Evolutionary conservation across 1,139 yeast species (phyloP).

Genomic region (Saccharomyces pastorianus): DNA sequence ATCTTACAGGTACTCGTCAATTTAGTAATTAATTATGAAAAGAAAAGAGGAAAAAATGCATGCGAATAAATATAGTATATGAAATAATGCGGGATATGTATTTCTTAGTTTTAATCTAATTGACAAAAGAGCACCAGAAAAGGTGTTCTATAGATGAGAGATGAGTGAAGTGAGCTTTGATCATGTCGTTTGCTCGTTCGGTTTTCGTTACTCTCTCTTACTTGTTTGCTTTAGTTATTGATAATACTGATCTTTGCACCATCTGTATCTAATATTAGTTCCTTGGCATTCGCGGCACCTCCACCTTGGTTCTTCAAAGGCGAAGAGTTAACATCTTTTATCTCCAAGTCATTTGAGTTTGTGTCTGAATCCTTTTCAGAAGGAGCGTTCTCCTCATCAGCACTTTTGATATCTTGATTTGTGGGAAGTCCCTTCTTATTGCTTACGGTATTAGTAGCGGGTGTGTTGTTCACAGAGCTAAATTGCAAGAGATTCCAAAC

Average conservation of each 20-base stretch:
- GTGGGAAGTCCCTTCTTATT: conserved; percentile 3
- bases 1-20: too few species aligned
- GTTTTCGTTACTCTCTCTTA: neutral
- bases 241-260: conserved; percentile 28
- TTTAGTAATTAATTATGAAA: neutral
- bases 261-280: conserved; percentile 27
- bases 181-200: neutral
- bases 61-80: neutral
- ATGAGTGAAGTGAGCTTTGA: neutral
- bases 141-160: too few species aligned
- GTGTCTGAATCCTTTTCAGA: conserved; percentile 5
- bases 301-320: conserved; percentile 15
- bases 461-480: conserved; percentile 42
- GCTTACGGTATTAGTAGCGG: conserved; percentile 11
- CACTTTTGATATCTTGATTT: conserved; percentile 1
- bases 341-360: conserved; percentile 4
- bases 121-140: too few species aligned
- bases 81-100: neutral
- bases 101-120: neutral
- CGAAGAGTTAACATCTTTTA: conserved; percentile 11
- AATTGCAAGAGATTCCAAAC: conserved; percentile 74
- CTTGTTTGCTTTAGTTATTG: conserved; percentile 4
- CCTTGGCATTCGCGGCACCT: conserved; percentile 2
- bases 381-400: conserved; percentile 1
- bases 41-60: neutral